A percentile compares a stretch with the other conserved stretches of the same genome.
Conservation (phyloP, 352 stramenopile genomes). For the Globisporangium abappressorium region DNA sequence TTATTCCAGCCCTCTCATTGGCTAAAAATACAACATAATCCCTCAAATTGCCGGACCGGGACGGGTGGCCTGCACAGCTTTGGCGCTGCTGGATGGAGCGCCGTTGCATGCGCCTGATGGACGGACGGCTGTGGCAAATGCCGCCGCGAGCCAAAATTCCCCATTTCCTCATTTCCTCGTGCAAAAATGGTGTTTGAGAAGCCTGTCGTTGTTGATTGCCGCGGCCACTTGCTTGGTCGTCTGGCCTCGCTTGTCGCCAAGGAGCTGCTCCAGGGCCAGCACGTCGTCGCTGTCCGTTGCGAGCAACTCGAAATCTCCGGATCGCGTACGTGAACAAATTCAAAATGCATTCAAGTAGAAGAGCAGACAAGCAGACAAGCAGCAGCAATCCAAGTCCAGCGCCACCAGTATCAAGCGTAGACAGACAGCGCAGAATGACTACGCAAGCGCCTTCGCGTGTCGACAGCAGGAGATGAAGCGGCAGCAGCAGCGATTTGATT, state of each 20-base stretch:
- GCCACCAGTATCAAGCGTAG: neutral
- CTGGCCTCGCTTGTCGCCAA: conserved; percentile 98
- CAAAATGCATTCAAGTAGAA: conserved; percentile 3
- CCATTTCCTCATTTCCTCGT: conserved; percentile 78
- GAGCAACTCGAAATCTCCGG: conserved; percentile 99
- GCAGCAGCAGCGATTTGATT: conserved; percentile 5
- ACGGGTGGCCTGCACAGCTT: conserved; percentile 12
- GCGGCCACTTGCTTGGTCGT: conserved; percentile 98
- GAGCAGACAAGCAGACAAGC: neutral
- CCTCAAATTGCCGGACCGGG: neutral
- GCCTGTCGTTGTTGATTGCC: conserved; percentile 97
- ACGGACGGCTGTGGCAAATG: neutral
- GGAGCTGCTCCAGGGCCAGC: conserved; percentile 98
- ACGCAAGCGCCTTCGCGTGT: neutral
- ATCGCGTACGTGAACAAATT: conserved; percentile 77
- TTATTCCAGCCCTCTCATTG: neutral
- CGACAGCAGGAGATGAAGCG: neutral
- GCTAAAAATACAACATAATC: neutral
- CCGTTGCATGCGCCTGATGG: neutral
- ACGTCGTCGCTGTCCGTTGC: conserved; percentile 97
- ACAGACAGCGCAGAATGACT: neutral
- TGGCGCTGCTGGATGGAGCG: neutral
- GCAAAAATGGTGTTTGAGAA: conserved; percentile 93
- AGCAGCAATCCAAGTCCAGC: neutral
- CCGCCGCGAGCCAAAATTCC: no score